Evolutionary conservation across 306 rosid genomes (phyloP), one percentile per base, ranked within the genome.

Genomic region (Rubus idaeus): DNA sequence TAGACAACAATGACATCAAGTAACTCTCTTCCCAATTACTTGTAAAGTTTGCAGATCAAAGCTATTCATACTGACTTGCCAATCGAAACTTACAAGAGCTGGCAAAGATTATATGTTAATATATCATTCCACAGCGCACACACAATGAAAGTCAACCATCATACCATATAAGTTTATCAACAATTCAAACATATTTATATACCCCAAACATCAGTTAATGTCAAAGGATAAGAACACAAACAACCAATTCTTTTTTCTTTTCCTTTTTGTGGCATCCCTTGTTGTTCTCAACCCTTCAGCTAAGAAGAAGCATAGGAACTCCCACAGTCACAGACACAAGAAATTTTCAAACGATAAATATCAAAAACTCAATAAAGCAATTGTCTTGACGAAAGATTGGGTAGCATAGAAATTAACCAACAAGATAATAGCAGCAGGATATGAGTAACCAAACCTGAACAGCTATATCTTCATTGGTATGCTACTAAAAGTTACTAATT

Each of bases 401-500:
- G 74, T 55, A 69, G 75, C 68, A 78, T 9, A 69, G 35, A 20
- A 69, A 74, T 46, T 35, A 53, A 71, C 78, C 76, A 70, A 61
- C 26, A 51, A 83, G 77, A 84, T 62, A 84, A 42, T 60, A 61
- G 76, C 81, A 55, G 62, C 71, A 64, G 72, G 72, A 73, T 37
- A 70, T 66, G 72, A 62, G 71, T 60, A 69, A 30, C 60, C 78
- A 60, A 70, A 53, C 78, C 71, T 67, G 68, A 82, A 7, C 75
- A 74, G 72, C 77, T 65, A 42, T 77, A 39, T 78, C 80, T 78
- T 23, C 66, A 50, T 81, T 17, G 71, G 68, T 57, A 62, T 49
- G 64, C 76, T 62, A 81, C 50, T 26, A 39, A 51, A 79, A 73
- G 70, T 76, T 76, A 71, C 49, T 63, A 63, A 84, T 84, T 21